Percentiles rank a stretch among this genome's conserved stretches.
phyloP scores from a whole-genome alignment of 306 rosid species.

The Quillaja saponaria region DNA sequence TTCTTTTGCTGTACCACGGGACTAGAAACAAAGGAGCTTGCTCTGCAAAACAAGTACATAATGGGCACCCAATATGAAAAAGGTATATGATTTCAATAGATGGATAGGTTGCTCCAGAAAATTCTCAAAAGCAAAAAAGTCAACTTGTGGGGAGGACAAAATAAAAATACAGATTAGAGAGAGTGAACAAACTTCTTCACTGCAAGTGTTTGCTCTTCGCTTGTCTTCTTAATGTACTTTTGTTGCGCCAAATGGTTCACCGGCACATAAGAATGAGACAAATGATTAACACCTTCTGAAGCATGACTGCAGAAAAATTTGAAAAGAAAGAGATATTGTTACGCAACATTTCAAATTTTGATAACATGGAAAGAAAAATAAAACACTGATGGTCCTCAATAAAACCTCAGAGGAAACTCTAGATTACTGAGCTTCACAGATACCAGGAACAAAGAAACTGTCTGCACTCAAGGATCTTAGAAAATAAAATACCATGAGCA shows the following conservation, averaged over 20 bases:
- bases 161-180: conserved; percentile 11
- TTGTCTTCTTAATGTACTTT: conserved; percentile 37
- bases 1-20: conserved; percentile 51
- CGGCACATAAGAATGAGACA: conserved; percentile 35
- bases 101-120: conserved; percentile 22
- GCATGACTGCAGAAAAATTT: conserved; percentile 44
- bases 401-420: neutral
- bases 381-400: neutral
- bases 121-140: conserved; percentile 8
- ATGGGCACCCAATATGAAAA: conserved; percentile 30
- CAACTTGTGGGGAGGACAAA: conserved; percentile 20
- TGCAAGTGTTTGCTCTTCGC: conserved; percentile 45
- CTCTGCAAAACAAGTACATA: conserved; percentile 42
- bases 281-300: conserved; percentile 38
- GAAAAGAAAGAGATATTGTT: conserved; percentile 21
- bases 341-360: conserved; percentile 14
- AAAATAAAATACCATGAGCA: no score
- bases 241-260: conserved; percentile 38
- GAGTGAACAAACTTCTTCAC: conserved; percentile 53
- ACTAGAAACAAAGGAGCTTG: conserved; percentile 44
- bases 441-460: no score
- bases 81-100: conserved; percentile 10
- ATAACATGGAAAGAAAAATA: neutral
- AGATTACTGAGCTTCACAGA: neutral
- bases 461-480: no score